phyloP scores from a whole-genome alignment of 2,329 filamentous ascomycete species.

The Colletotrichum cordylinicola region DNA sequence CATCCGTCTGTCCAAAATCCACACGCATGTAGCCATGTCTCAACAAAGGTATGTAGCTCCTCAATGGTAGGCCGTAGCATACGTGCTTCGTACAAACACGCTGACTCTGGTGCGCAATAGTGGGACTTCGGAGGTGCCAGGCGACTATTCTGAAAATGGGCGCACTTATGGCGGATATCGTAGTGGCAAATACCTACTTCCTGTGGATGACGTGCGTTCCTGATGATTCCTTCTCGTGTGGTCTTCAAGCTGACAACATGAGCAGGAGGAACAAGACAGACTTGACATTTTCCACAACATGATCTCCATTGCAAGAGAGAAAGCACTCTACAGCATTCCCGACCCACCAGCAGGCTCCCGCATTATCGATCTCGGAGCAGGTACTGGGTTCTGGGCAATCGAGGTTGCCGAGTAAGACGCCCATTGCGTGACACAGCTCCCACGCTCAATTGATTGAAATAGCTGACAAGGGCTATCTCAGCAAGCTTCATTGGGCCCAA shows the following conservation, averaged over 20 bases:
- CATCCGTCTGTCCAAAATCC: background rate
- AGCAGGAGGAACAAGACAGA: constrained; percentile 73
- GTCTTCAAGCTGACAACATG: background rate
- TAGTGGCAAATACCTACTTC: constrained; percentile 75
- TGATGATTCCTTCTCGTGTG: background rate
- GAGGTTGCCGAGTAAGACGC: constrained; percentile 76
- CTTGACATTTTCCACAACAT: constrained; percentile 85
- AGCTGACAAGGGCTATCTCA: background rate
- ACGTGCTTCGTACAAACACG: background rate
- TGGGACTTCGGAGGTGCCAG: background rate
- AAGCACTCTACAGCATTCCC: constrained; percentile 30
- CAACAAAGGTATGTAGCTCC: constrained; percentile 31
- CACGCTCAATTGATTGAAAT: background rate
- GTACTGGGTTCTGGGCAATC: constrained; percentile 91
- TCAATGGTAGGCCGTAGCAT: background rate
- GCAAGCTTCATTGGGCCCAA: constrained; percentile 5
- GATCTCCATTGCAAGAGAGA: constrained; percentile 68
- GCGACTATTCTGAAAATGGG: constrained; percentile 66
- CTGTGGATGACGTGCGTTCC: constrained; percentile 74
- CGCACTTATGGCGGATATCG: constrained; percentile 73
- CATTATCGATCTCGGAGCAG: constrained; percentile 77
- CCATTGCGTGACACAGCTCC: background rate
- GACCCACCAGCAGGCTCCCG: constrained; percentile 30
- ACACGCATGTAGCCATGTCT: constrained; percentile 33
- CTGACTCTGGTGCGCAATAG: background rate